Percentiles rank a stretch among this genome's conserved stretches.
Evolutionary conservation across 108 stramenopile species (phyloP).

Genomic region (Pseudonitzschia multiseries): DNA sequence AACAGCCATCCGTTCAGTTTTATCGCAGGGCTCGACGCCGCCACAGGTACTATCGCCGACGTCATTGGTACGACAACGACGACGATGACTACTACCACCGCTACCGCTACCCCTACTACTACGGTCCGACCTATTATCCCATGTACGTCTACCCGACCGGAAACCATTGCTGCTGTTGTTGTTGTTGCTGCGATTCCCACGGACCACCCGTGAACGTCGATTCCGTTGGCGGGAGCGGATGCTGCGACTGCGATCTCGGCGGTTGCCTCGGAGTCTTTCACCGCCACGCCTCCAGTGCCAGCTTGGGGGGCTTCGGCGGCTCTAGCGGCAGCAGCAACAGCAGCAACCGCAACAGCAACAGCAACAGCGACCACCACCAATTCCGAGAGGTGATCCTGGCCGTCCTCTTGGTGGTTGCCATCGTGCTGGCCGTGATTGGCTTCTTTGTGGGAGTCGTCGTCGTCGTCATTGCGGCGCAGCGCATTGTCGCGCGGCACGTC

Average conservation of each 20-base stretch:
- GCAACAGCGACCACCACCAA: neutral
- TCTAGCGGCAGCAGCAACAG: conserved; percentile 1
- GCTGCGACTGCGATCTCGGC: conserved; percentile 4
- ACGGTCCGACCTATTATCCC: neutral
- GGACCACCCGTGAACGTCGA: conserved; percentile 1
- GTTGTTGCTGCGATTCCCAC: conserved; percentile 14
- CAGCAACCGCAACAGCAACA: conserved; percentile 10
- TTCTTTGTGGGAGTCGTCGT: conserved; percentile 25
- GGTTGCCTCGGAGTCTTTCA: neutral
- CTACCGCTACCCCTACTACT: neutral
- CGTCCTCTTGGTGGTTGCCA: conserved; percentile 21
- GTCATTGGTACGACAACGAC: neutral
- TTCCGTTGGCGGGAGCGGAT: neutral
- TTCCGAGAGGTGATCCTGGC: conserved; percentile 11
- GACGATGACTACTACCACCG: neutral
- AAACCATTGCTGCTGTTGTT: conserved; percentile 10
- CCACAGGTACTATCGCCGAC: neutral
- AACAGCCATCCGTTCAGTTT: neutral
- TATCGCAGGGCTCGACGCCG: conserved; percentile 19
- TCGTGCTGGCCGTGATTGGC: conserved; percentile 29
- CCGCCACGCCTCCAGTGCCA: neutral
- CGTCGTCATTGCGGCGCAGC: conserved; percentile 13
- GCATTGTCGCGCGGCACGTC: conserved; percentile 24
- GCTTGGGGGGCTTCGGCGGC: too few relatives aligned
- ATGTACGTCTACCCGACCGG: neutral